phyloP scores from a whole-genome alignment of 495 filamentous ascomycete genomes.

The Amphirosellinia nigrospora region DNA sequence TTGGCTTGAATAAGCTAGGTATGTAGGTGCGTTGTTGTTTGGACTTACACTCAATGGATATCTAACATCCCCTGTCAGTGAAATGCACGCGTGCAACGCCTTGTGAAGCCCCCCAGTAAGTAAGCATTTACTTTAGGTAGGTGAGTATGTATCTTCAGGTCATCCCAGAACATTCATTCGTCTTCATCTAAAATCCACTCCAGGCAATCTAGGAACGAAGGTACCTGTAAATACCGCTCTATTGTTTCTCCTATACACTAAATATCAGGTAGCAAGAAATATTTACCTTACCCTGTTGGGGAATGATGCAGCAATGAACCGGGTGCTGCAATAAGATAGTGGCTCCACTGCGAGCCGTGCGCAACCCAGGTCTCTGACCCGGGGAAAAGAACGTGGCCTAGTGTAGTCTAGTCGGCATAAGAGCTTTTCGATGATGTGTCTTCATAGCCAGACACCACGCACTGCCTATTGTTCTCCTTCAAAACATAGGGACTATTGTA shows the following conservation, averaged over 20 bases:
- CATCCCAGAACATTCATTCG: not conserved
- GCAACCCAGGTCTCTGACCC: conserved; percentile 6
- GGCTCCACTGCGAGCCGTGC: conserved; percentile 15
- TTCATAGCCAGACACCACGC: not conserved
- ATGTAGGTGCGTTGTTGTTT: not conserved
- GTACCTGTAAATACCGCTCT: not conserved
- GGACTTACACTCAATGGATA: no score
- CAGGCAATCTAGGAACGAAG: not conserved
- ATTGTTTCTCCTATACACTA: not conserved
- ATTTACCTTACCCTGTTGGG: not conserved
- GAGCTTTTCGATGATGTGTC: conserved; percentile 19
- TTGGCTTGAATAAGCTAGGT: no score
- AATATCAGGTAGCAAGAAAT: not conserved
- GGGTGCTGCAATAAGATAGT: conserved; percentile 12
- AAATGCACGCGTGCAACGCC: not conserved
- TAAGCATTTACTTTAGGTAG: no score
- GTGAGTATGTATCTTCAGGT: not conserved
- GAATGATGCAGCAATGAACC: conserved; percentile 10
- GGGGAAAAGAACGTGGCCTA: conserved; percentile 22
- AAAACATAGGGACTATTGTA: not conserved
- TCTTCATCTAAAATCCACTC: not conserved
- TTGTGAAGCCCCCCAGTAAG: not conserved
- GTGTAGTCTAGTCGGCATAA: no score
- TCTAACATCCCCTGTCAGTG: not conserved
- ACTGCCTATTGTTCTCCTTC: not conserved